These are phyloP conservation scores for Populus alba DNA, from an alignment of 345 rosid genomes.

Conservation along the genomic window DNA sequence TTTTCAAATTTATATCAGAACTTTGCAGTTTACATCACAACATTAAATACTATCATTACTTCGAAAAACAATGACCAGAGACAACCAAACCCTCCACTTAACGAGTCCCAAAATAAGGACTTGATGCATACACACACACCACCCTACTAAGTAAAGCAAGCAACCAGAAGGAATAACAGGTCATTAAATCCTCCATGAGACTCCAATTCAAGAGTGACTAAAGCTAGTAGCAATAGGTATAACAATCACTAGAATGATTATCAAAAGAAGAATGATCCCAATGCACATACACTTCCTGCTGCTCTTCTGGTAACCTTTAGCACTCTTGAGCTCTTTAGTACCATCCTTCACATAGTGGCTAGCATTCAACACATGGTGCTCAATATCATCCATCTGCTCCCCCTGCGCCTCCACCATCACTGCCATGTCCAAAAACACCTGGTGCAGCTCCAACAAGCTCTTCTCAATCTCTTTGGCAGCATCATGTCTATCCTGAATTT, in stretches of 20 bases:
- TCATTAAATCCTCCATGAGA: slow-evolving; percentile 34
- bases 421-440: slow-evolving; percentile 89
- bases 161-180: slow-evolving; percentile 38
- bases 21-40: background rate
- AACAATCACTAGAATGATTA: slow-evolving; percentile 62
- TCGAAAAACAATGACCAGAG: background rate
- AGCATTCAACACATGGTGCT: slow-evolving; percentile 83
- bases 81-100: background rate
- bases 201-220: slow-evolving; percentile 53
- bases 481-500: slow-evolving; percentile 88
- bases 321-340: slow-evolving; percentile 62
- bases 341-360: slow-evolving; percentile 80
- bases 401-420: slow-evolving; percentile 95
- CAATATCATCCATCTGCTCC: slow-evolving; percentile 91
- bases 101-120: slow-evolving; percentile 30
- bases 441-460: slow-evolving; percentile 90
- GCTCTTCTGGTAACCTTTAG: slow-evolving; percentile 63
- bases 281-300: slow-evolving; percentile 83
- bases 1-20: background rate
- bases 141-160: background rate
- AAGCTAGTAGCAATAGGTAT: slow-evolving; percentile 75
- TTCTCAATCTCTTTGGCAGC: slow-evolving; percentile 91
- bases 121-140: background rate
- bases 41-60: background rate
- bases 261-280: slow-evolving; percentile 59